Conservation (phyloP, 345 rosid species). For the Eucalyptus caleyi region DNA sequence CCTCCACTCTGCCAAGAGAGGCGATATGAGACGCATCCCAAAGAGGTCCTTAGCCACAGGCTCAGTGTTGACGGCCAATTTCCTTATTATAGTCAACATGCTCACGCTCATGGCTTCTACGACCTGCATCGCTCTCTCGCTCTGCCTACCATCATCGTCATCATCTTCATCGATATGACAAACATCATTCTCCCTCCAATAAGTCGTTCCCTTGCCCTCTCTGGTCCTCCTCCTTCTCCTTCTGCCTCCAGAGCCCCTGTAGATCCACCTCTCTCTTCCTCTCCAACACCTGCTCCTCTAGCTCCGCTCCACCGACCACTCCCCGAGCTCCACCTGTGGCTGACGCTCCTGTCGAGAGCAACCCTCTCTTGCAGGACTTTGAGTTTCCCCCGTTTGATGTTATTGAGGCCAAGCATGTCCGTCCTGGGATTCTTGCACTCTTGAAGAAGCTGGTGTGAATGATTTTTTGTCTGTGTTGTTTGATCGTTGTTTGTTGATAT, state of each 20-base stretch:
- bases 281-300: neutral
- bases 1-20: neutral
- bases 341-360: constrained; percentile 11
- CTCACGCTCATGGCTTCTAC: neutral
- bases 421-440: constrained; percentile 68
- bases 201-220: neutral
- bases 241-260: neutral
- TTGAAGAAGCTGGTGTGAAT: constrained; percentile 48
- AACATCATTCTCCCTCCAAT: neutral
- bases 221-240: neutral
- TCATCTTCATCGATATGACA: neutral
- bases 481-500: neutral
- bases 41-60: neutral
- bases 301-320: neutral
- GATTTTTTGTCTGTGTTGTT: neutral
- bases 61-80: neutral
- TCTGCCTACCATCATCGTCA: neutral
- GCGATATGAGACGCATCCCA: neutral
- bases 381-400: constrained; percentile 65
- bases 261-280: neutral
- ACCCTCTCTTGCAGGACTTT: constrained; percentile 65
- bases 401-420: constrained; percentile 53
- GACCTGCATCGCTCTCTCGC: neutral
- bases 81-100: neutral
- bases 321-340: constrained; percentile 6